Percentiles rank a stretch among this genome's conserved stretches.
phyloP scores from a whole-genome alignment of 2,329 filamentous ascomycete species.

The Aspergillus tamarii region DNA sequence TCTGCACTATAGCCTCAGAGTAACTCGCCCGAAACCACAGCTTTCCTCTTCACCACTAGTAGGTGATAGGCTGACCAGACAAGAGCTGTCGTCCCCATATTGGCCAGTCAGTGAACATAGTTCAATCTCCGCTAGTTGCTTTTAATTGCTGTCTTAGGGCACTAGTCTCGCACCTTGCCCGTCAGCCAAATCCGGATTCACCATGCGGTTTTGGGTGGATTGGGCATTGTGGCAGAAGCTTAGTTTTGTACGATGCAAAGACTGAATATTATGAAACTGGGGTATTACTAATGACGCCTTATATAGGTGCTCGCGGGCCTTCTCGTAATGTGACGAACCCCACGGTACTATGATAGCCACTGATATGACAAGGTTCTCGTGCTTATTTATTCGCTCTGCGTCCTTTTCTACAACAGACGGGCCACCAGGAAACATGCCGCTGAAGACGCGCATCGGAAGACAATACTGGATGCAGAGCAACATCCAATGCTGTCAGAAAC shows the following conservation, averaged over 20 bases:
- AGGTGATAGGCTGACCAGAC: not conserved
- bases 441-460: slow-evolving; percentile 68
- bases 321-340: slow-evolving; percentile 55
- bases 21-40: not conserved
- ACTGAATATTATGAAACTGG: not conserved
- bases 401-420: slow-evolving; percentile 61
- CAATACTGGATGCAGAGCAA: slow-evolving; percentile 54
- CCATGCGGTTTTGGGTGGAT: slow-evolving; percentile 61
- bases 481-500: slow-evolving; percentile 56
- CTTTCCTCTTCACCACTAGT: not conserved
- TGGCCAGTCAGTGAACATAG: not conserved
- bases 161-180: not conserved
- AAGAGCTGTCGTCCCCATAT: not conserved
- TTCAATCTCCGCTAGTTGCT: not conserved
- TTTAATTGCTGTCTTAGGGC: not conserved
- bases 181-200: slow-evolving; percentile 7
- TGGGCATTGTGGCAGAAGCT: slow-evolving; percentile 90
- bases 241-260: slow-evolving; percentile 70
- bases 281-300: slow-evolving; percentile 19
- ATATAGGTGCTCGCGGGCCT: slow-evolving; percentile 70
- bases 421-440: slow-evolving; percentile 64
- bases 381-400: slow-evolving; percentile 68
- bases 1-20: not conserved
- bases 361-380: slow-evolving; percentile 58
- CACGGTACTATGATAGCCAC: slow-evolving; percentile 16